phyloP scores from a whole-genome alignment of 345 rosid genomes.

The Citrus trifoliata region DNA sequence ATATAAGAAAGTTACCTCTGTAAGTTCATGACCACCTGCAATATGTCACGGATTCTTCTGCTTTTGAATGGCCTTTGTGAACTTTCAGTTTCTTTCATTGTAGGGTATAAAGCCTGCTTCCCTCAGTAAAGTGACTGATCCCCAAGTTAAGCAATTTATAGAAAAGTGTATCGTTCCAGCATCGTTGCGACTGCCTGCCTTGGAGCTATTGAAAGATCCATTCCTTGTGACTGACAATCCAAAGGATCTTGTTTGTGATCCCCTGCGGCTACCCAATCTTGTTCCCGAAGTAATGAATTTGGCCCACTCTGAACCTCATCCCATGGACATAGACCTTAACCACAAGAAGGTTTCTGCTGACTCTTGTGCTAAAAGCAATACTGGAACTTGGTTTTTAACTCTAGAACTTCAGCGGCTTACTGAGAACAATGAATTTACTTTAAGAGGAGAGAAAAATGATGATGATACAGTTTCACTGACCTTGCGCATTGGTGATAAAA shows the following conservation, averaged over 20 bases:
- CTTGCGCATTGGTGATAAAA: conserved; percentile 52
- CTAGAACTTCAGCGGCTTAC: conserved; percentile 49
- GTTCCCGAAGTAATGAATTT: conserved; percentile 26
- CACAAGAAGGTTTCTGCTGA: conserved; percentile 34
- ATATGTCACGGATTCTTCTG: neutral
- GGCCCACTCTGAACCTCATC: conserved; percentile 31
- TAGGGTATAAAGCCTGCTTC: conserved; percentile 81
- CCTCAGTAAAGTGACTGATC: conserved; percentile 64
- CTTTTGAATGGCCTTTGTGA: neutral
- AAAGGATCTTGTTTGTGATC: conserved; percentile 31
- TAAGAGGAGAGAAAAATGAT: conserved; percentile 49
- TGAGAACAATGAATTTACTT: conserved; percentile 49
- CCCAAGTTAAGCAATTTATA: conserved; percentile 64
- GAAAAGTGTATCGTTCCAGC: conserved; percentile 91
- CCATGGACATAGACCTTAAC: conserved; percentile 60
- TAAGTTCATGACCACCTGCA: conserved; percentile 28
- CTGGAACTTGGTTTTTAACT: conserved; percentile 31
- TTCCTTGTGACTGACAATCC: conserved; percentile 49
- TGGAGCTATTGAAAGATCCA: conserved; percentile 69
- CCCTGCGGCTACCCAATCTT: conserved; percentile 25
- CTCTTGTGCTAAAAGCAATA: conserved; percentile 39
- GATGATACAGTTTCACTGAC: conserved; percentile 47
- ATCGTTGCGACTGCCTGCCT: conserved; percentile 56
- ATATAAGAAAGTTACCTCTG: conserved; percentile 74
- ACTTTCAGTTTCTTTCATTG: conserved; percentile 11